Percentiles rank a stretch among this genome's conserved stretches.
phyloP scores from a whole-genome alignment of 1,284 basidiomycete genomes.

The Irpex sp. region DNA sequence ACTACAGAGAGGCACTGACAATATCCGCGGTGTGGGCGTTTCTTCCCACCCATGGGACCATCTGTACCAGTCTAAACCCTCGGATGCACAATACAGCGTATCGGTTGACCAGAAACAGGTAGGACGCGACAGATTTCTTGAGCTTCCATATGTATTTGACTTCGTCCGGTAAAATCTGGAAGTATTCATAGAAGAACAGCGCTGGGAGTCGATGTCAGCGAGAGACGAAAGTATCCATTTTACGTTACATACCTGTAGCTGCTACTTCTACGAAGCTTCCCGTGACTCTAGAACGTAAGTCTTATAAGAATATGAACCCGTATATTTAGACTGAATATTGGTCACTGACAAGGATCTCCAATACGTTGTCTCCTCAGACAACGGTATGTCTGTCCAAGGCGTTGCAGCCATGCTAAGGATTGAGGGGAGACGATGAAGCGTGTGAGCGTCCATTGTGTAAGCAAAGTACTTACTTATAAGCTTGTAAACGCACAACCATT shows the following conservation, averaged over 20 bases:
- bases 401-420: background rate
- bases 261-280: background rate
- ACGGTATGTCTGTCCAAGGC: background rate
- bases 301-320: background rate
- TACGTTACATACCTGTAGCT: background rate
- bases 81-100: background rate
- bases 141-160: slow-evolving; percentile 2
- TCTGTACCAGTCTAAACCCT: background rate
- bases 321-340: background rate
- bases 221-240: background rate
- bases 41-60: background rate
- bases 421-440: background rate
- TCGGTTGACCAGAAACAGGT: slow-evolving; percentile 1
- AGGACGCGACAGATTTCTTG: background rate
- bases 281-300: background rate
- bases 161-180: slow-evolving; percentile 1
- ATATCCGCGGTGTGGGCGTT: background rate
- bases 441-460: background rate
- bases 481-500: background rate
- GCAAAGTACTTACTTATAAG: background rate
- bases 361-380: background rate
- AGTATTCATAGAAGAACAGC: slow-evolving; percentile 2
- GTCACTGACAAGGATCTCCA: background rate
- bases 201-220: background rate
- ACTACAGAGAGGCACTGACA: background rate